Evolutionary conservation across 495 filamentous ascomycete species (phyloP), one percentile per base, ranked within the genome.

Genomic region (Pyrenula aspistea): DNA sequence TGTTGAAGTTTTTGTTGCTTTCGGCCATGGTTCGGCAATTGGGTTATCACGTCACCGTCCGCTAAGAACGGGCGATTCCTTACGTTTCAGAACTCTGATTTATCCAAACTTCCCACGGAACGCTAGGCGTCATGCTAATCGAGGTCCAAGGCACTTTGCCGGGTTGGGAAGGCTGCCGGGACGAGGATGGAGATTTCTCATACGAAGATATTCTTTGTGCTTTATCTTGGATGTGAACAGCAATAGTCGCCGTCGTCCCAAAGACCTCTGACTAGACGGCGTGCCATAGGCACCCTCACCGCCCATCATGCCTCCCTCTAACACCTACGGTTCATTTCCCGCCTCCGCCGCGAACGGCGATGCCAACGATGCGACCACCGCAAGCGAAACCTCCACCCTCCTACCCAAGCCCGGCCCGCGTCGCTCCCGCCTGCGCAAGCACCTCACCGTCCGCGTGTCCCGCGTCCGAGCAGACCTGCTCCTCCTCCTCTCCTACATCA

Each of bases 401-500:
- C 60, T 62, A 0, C 53, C 56, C 1, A 36, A 51, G 23, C 50
- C n/a, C 57, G 54, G 12, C 4, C 31, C 31, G 8, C 4, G 4
- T 4, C 15, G 8, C 31, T 8, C 31, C 31, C 31, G 31, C 31
- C 31, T 8, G 15, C 63, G 62, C 2, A 67, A 68, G 25, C 66
- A 76, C 61, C 65, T 86, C 61, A 71, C 59, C 24, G 60, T 64
- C 8, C 71, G 82, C 51, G 67, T 88, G 53, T 70, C 71, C 53
- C 73, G 79, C 0, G 68, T 75, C 24, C 74, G 78, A 66, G 80
- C 79, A 22, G 84, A 88, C 60, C 25, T 84, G 0, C 59, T 87
- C 12, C 72, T 90, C 8, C 72, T 89, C 1, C 67, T 77, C 53
- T 85, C 83, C 67, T 89, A 88, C 60, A 68, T 85, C 56, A 84